These are phyloP conservation scores for Arachnomyces sp. DNA, from an alignment of 2,329 filamentous ascomycete genomes.

Conservation along the genomic window DNA sequence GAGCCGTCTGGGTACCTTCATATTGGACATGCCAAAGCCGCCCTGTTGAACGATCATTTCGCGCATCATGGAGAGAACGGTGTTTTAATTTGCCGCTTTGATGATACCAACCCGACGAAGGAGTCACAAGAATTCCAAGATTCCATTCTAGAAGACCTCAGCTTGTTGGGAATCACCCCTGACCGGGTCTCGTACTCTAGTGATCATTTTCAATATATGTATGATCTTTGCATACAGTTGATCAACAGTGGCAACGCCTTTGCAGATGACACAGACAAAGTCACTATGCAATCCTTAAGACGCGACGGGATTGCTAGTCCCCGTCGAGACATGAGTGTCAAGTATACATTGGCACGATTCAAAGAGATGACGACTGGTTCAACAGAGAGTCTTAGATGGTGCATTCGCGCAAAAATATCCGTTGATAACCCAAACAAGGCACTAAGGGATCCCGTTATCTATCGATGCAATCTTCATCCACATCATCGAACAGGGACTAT, in stretches of 20 bases:
- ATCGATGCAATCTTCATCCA: slow-evolving; percentile 70
- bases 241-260: slow-evolving; percentile 86
- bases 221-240: slow-evolving; percentile 74
- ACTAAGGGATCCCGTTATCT: slow-evolving; percentile 93
- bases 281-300: slow-evolving; percentile 78
- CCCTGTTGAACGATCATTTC: slow-evolving; percentile 92
- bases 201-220: slow-evolving; percentile 90
- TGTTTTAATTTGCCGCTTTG: slow-evolving; percentile 83
- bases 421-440: slow-evolving; percentile 91
- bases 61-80: slow-evolving; percentile 89
- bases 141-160: slow-evolving; percentile 83
- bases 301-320: slow-evolving; percentile 76
- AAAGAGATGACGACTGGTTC: slow-evolving; percentile 88
- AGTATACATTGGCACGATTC: slow-evolving; percentile 80
- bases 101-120: slow-evolving; percentile 95
- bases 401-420: slow-evolving; percentile 90
- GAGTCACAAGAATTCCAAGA: slow-evolving; percentile 97
- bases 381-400: slow-evolving; percentile 73
- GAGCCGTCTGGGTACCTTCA: slow-evolving; percentile 31
- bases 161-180: slow-evolving; percentile 83
- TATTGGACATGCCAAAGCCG: slow-evolving; percentile 81
- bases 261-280: slow-evolving; percentile 86
- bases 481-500: slow-evolving; percentile 57
- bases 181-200: slow-evolving; percentile 84
- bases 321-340: slow-evolving; percentile 67